Base-by-base conservation (phyloP, 2,329 filamentous ascomycete genomes). In the Elsinoe necatrix region DNA sequence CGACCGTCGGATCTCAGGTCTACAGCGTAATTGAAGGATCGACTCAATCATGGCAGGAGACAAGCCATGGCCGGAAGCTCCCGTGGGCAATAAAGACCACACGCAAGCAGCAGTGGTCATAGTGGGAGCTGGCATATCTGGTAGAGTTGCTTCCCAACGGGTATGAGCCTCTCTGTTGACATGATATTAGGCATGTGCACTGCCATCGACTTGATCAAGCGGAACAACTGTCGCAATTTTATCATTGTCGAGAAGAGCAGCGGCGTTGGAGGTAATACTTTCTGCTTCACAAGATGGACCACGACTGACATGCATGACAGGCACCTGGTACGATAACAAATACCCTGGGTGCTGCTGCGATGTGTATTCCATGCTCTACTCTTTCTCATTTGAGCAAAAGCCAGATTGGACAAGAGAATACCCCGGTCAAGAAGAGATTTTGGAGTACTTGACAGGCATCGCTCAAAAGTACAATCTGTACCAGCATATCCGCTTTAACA, bases 201-300 rank as follows among this genome's bases (percentile, higher is more conserved):
- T 64, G 79, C 79, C 12, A 82, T 82, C 57, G 77, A 82, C 55
- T 69, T 83, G 39, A 73, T 82, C 62, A 76, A 74, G 56, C 68
- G 71, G 7, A 76, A 76, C 61, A 73, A 76, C 43, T 76, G 74
- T 61, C 72, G 72, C 39, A 80, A 81, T 61, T 80, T 82, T 61
- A 70, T 81, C 56, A 79, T 82, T 23, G 65, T 81, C 1, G 79
- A 82, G 63, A 81, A 81, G 65, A 76, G 75, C 25, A 74, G 74
- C 14, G 74, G 73, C 1, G 66, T 81, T 9, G 78, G 77, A 4
- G 79, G 79, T 3, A 80, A 16, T n/a, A 89, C 89, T 63, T 69
- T 79, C 1, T 90, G 86, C 81, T 77, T 81, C 39, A 84, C 84
- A 0, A 90, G 86, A 86, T 71, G 71, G 7, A 71, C 79, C 55